Conservation (phyloP, 768 basidiomycete genomes). For the Tricholoma flavovirens region DNA sequence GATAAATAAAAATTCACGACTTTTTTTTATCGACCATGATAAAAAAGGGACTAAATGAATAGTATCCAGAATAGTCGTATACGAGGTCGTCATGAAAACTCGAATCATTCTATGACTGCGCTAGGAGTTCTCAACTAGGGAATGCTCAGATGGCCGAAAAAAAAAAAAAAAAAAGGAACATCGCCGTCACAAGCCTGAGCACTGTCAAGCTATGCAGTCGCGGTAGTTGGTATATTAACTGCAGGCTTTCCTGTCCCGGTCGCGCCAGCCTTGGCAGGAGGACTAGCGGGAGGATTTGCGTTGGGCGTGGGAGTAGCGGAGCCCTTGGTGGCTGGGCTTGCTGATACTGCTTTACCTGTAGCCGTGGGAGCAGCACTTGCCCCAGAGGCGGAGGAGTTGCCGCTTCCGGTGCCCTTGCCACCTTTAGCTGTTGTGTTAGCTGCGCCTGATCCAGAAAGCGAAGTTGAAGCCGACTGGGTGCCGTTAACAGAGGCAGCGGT, state of each 20-base stretch:
- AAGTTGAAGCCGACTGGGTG: neutral
- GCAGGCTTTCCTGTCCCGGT: neutral
- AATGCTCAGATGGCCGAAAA: neutral
- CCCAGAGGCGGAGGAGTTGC: neutral
- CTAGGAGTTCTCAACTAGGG: neutral
- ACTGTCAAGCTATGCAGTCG: neutral
- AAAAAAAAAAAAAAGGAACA: neutral
- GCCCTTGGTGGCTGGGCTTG: conserved; percentile 1
- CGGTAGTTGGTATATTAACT: neutral
- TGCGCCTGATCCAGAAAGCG: conserved; percentile 7
- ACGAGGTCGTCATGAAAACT: neutral
- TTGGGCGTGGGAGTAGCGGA: neutral
- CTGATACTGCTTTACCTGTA: neutral
- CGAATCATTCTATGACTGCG: neutral
- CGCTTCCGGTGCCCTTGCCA: conserved; percentile 7
- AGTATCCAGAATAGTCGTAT: neutral
- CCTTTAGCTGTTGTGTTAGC: conserved; percentile 10
- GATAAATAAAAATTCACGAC: neutral
- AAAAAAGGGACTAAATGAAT: neutral
- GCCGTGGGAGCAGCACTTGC: conserved; percentile 3
- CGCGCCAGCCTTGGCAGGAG: neutral
- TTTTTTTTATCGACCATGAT: neutral
- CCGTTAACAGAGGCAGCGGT: neutral
- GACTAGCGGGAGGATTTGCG: neutral
- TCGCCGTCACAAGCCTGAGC: neutral